A percentile compares a stretch with the other conserved stretches of the same genome.
These are phyloP conservation scores for Aaosphaeria pasadenensis DNA, from an alignment of 2,329 filamentous ascomycete genomes.

Conservation along the genomic window DNA sequence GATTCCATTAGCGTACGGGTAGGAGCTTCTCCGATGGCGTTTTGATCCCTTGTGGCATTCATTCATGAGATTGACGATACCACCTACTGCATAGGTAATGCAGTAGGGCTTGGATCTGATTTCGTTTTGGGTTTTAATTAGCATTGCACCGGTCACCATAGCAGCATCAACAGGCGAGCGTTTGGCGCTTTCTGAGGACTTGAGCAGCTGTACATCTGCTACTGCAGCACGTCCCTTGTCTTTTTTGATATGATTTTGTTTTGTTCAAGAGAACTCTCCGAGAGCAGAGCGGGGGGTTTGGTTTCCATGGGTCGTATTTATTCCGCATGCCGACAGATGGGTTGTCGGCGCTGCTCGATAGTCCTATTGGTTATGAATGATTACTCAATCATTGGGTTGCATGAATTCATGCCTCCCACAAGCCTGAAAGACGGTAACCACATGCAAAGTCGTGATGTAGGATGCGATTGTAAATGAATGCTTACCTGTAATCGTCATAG, in stretches of 20 bases:
- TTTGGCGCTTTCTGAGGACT: slow-evolving; percentile 42
- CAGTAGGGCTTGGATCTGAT: too few relatives aligned
- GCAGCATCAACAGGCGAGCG: slow-evolving; percentile 42
- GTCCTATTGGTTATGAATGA: slow-evolving; percentile 5
- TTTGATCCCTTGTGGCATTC: slow-evolving; percentile 11
- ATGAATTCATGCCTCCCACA: slow-evolving; percentile 34
- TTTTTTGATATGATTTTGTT: slow-evolving; percentile 5
- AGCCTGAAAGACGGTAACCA: background rate
- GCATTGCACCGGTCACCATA: slow-evolving; percentile 30
- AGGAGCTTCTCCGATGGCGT: slow-evolving; percentile 19
- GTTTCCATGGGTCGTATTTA: slow-evolving; percentile 1
- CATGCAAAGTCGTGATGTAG: too few relatives aligned
- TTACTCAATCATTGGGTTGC: slow-evolving; percentile 11
- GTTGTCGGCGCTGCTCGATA: slow-evolving; percentile 5
- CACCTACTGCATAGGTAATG: slow-evolving; percentile 9
- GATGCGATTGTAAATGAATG: too few relatives aligned
- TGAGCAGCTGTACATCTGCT: slow-evolving; percentile 37
- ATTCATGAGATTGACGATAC: slow-evolving; percentile 12
- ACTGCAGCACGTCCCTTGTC: slow-evolving; percentile 15
- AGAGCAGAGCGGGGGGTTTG: slow-evolving; percentile 2
- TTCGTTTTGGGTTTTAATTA: slow-evolving; percentile 11
- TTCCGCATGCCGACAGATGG: too few relatives aligned
- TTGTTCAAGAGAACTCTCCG: slow-evolving; percentile 3
- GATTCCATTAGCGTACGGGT: slow-evolving; percentile 7
- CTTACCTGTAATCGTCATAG: too few relatives aligned